A percentile compares a stretch with the other conserved stretches of the same genome.
Evolutionary conservation across 192 early-diverging fungal genomes (phyloP).

Genomic region (Mortierella alpina): DNA sequence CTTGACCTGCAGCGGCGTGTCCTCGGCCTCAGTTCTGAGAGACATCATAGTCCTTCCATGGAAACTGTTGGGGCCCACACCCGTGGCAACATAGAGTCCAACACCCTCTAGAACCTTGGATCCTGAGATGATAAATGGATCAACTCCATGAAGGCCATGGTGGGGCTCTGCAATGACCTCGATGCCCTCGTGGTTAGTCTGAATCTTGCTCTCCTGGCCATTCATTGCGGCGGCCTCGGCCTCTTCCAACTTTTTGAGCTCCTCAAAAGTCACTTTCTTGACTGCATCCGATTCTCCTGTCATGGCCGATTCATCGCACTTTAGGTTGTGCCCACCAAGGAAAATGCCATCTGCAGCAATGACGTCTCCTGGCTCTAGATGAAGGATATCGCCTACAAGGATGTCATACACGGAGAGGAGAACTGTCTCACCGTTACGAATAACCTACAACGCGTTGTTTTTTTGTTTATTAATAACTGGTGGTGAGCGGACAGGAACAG

Average conservation of each 20-base stretch:
- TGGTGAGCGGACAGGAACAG: background rate
- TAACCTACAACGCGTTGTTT: constrained; percentile 58
- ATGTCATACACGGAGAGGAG: constrained; percentile 83
- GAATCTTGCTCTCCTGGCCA: constrained; percentile 22
- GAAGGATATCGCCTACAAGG: constrained; percentile 90
- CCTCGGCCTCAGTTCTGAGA: constrained; percentile 83
- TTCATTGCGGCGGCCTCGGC: constrained; percentile 6
- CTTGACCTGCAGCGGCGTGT: constrained; percentile 94
- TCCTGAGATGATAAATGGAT: constrained; percentile 93
- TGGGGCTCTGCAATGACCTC: constrained; percentile 33
- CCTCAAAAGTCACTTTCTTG: constrained; percentile 74
- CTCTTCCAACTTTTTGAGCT: constrained; percentile 34
- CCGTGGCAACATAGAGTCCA: constrained; percentile 86
- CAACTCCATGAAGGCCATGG: constrained; percentile 37
- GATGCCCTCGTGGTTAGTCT: constrained; percentile 38
- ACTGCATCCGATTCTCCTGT: constrained; percentile 97
- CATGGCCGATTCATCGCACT: constrained; percentile 91
- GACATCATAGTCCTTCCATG: constrained; percentile 92
- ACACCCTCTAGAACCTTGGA: constrained; percentile 92
- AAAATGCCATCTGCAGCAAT: constrained; percentile 92
- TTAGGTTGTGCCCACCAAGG: constrained; percentile 81
- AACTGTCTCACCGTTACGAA: constrained; percentile 74
- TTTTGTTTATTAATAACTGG: background rate
- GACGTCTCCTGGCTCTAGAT: constrained; percentile 93
- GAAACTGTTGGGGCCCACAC: constrained; percentile 88